phyloP scores from a whole-genome alignment of 2,329 filamentous ascomycete genomes.

The Sporothrix brasiliensis region DNA sequence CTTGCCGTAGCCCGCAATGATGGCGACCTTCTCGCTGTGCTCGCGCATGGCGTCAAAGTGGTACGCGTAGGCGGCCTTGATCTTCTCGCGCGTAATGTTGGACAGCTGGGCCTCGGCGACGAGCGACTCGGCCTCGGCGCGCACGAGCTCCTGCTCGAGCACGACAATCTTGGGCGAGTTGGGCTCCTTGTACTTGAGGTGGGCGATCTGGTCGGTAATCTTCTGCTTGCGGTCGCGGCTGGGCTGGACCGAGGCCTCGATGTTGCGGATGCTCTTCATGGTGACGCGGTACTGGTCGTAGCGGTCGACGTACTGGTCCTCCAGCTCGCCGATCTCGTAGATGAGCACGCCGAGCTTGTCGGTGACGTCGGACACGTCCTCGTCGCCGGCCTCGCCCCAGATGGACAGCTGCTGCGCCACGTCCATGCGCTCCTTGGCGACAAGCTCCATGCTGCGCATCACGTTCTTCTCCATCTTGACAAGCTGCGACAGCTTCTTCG shows the following conservation, averaged over 20 bases:
- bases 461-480: slow-evolving; percentile 99
- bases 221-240: slow-evolving; percentile 99
- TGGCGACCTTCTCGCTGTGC: slow-evolving; percentile 96
- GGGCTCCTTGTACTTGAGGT: slow-evolving; percentile 99
- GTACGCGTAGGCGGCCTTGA: slow-evolving; percentile 97
- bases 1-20: slow-evolving; percentile 97
- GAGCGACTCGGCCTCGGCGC: slow-evolving; percentile 97
- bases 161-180: slow-evolving; percentile 98
- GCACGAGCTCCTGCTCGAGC: slow-evolving; percentile 96
- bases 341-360: slow-evolving; percentile 98
- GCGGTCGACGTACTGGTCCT: slow-evolving; percentile 97
- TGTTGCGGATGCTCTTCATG: slow-evolving; percentile 99
- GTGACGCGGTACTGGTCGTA: slow-evolving; percentile 99
- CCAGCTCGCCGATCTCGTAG: slow-evolving; percentile 97
- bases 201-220: slow-evolving; percentile 97
- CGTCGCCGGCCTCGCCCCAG: slow-evolving; percentile 94
- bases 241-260: slow-evolving; percentile 96
- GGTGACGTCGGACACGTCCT: slow-evolving; percentile 97
- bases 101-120: slow-evolving; percentile 97
- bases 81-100: slow-evolving; percentile 99
- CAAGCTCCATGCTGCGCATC: slow-evolving; percentile 96
- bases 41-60: slow-evolving; percentile 97
- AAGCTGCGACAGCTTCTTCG: slow-evolving; percentile 95
- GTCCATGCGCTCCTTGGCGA: slow-evolving; percentile 96
- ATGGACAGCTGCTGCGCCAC: slow-evolving; percentile 98